Evolutionary conservation across 164 flowering plant species (phyloP).

Genomic region (Macadamia integrifolia): DNA sequence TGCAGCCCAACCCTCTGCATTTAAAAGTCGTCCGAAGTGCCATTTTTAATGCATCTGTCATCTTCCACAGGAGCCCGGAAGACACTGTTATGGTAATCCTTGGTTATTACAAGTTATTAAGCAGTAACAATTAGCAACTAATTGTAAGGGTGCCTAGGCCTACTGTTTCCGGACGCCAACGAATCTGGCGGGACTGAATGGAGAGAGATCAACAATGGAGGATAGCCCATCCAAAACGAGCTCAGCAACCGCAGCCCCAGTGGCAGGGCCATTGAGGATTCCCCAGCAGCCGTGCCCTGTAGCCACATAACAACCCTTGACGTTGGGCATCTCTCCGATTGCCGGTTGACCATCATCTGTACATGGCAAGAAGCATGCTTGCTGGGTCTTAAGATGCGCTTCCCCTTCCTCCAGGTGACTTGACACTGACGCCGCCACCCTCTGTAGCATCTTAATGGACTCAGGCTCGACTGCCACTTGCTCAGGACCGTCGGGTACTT

Average conservation of each 20-base stretch:
- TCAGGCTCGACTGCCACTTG: constrained; percentile 44
- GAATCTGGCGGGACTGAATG: constrained; percentile 72
- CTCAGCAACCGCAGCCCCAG: constrained; percentile 87
- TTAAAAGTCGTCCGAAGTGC: too few relatives aligned
- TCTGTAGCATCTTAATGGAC: constrained; percentile 57
- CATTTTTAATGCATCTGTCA: too few relatives aligned
- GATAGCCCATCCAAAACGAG: constrained; percentile 72
- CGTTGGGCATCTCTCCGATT: constrained; percentile 72
- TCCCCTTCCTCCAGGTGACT: constrained; percentile 62
- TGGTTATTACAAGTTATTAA: too few relatives aligned
- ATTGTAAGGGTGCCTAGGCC: neutral
- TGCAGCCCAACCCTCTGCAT: too few relatives aligned
- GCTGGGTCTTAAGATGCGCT: constrained; percentile 71
- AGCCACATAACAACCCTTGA: constrained; percentile 80
- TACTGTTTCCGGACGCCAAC: constrained; percentile 6
- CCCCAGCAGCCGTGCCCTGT: constrained; percentile 98
- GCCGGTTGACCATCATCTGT: constrained; percentile 66
- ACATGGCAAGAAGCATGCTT: constrained; percentile 87
- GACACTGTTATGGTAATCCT: too few relatives aligned
- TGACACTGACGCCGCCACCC: constrained; percentile 69
- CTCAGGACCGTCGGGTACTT: constrained; percentile 83
- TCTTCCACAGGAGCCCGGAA: too few relatives aligned
- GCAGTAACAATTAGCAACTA: too few relatives aligned
- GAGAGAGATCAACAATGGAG: constrained; percentile 55
- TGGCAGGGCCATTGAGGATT: constrained; percentile 84